Percentiles rank a stretch among this genome's conserved stretches.
phyloP scores from a whole-genome alignment of 2,329 filamentous ascomycete genomes.

The Paraconiothyrium sp. region DNA sequence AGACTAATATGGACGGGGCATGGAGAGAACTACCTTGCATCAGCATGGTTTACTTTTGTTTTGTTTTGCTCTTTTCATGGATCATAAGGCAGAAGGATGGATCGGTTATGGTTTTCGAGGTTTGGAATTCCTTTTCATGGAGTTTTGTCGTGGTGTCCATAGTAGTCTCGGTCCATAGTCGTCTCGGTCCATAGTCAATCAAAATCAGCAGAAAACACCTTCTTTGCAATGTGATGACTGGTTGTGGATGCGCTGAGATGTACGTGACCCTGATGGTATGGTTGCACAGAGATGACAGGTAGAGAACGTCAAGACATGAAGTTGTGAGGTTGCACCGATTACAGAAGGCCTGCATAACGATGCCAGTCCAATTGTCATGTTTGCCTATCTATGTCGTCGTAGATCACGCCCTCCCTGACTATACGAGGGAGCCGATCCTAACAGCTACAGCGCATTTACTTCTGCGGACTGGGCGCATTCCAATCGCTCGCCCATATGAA shows the following conservation, averaged over 20 bases:
- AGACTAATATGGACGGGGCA: too few species aligned
- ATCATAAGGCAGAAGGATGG: too few species aligned
- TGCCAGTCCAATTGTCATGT: background rate
- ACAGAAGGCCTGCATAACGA: background rate
- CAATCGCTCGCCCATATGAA: constrained; percentile 78
- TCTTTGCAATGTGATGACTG: background rate
- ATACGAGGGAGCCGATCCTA: background rate
- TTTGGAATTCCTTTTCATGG: too few species aligned
- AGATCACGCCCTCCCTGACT: background rate
- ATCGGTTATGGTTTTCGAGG: too few species aligned
- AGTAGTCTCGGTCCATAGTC: too few species aligned
- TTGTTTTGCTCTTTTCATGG: too few species aligned
- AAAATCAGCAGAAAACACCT: background rate
- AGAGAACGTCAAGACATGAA: background rate
- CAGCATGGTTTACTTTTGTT: too few species aligned
- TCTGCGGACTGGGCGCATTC: constrained; percentile 50
- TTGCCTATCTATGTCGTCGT: background rate
- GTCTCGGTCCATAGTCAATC: too few species aligned
- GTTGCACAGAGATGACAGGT: background rate
- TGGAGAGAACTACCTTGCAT: too few species aligned
- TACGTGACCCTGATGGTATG: background rate
- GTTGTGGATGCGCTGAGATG: background rate
- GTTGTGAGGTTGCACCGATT: background rate
- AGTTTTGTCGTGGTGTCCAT: too few species aligned
- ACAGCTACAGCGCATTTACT: background rate